Base-by-base conservation (phyloP, 2,329 filamentous ascomycete species). In the Cytospora chrysosperma region DNA sequence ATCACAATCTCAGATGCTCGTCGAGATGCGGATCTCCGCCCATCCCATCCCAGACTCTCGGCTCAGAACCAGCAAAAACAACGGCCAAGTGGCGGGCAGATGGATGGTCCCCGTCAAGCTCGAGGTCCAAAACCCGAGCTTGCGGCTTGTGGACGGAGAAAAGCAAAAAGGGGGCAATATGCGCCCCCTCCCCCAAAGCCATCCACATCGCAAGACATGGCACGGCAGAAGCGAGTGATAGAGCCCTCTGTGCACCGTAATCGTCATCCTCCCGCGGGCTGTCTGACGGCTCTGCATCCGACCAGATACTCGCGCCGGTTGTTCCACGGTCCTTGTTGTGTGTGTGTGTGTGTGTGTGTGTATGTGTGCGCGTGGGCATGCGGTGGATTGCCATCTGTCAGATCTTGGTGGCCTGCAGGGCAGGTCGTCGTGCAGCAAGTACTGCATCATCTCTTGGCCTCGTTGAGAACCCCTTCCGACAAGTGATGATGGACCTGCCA, bases 151-250 rank as follows among this genome's bases (percentile, higher is more conserved):
- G 24, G 37, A 34, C 4, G 28, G 12, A 27, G 24, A 34, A 19
- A 40, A n/a, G 30, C 24, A n/a, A 37, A 17, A 24, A 54, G 40
- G 37, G 17, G 28, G 32, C 40, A 37, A 47, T 13, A 47, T 24
- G n/a, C 43, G 3, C 9, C 40, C 19, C 40, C 40, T n/a, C 50
- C 24, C 4, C 21, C 26, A n/a, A 37, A 9, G 49, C 10, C n/a
- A 21, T 51, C 43, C 53, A 62, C 43, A 50, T 43, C 53, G 54
- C 54, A 32, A 62, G 60, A 53, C 53, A 58, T 53, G 27, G 54
- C 60, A 62, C 47, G 49, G 57, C 54, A 27, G 54, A 57, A 62
- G 60, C 53, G 30, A 52, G 27, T n/a, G 27, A 34, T 51, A 43
- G 34, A 26, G 28, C 37, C 12, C 34, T 34, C 58, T 37, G 58